Evolutionary conservation across 179 eudicot genomes (phyloP).

Genomic region (Nepenthes alata): DNA sequence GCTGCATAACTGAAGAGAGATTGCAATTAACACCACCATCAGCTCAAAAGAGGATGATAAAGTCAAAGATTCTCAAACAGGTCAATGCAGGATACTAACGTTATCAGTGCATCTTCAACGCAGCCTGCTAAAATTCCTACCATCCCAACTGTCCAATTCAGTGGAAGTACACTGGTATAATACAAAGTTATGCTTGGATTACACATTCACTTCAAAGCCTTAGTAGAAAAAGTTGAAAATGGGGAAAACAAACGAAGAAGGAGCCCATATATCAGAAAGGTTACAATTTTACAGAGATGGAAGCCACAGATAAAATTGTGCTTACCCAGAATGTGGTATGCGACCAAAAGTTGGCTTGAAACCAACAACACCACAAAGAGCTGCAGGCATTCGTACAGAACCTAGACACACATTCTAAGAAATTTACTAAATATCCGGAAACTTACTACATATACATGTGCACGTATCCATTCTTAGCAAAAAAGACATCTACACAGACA

Average conservation of each 20-base stretch:
- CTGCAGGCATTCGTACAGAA: constrained; percentile 92
- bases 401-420: constrained; percentile 26
- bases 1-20: constrained; percentile 71
- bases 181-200: neutral
- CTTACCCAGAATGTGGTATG: constrained; percentile 72
- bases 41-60: neutral
- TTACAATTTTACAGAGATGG: neutral
- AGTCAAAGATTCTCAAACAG: neutral
- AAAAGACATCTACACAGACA: too few species aligned
- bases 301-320: neutral
- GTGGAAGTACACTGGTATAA: constrained; percentile 65
- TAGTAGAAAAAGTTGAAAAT: neutral
- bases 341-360: constrained; percentile 92
- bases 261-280: neutral
- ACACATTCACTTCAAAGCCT: neutral
- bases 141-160: constrained; percentile 96
- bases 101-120: constrained; percentile 76
- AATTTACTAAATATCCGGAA: neutral
- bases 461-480: too few species aligned
- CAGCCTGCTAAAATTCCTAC: constrained; percentile 84
- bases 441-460: neutral
- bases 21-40: constrained; percentile 3
- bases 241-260: neutral
- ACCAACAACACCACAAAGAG: constrained; percentile 93
- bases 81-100: constrained; percentile 28